Evolutionary conservation across 495 filamentous ascomycete species (phyloP), one percentile per base, ranked within the genome.

Genomic region (Articulospora tetracladia): DNA sequence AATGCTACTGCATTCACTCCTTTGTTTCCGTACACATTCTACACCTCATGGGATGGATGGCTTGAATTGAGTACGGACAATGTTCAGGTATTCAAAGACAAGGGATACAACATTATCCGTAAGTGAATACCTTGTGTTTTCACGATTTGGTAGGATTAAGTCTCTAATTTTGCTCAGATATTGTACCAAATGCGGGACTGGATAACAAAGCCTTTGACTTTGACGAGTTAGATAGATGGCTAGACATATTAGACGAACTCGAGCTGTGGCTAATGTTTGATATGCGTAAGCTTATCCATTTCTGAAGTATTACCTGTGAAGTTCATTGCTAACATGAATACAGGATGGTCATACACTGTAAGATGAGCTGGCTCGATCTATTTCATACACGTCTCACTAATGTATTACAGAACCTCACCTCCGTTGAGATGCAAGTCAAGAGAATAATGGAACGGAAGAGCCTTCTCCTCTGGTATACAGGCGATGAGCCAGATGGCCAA

Each of bases 401-500:
- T 20, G 25, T 2, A 22, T n/a, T 26, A 3, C 19, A 78, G 63
- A 86, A 88, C 64, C 66, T 76, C 1, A 79, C 75, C 2, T 72
- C 74, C 19, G 77, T 87, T 0, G 64, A 67, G 11, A 66, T 76
- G 39, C 81, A 85, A 39, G 77, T 88, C 44, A 68, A 76, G 6
- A 66, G 68, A 11, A 73, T 85, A 15, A 79, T 77, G 52, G 60
- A 73, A 10, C 74, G 74, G 7, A 78, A 76, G 17, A 77, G 71
- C 20, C 67, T 89, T 8, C 79, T 87, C 23, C 74, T 83, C 2
- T 89, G 84, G 70, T 90, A 87, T 74, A 82, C 78, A 0, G 81
- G 78, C 1, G 87, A 90, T 58, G 86, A 89, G 57, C 86, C 86
- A 7, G 87, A 90, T 66, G 87, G 87, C 12, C 77, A 51, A 39